phyloP scores from a whole-genome alignment of 768 basidiomycete genomes.

The Pisolithus orientalis region DNA sequence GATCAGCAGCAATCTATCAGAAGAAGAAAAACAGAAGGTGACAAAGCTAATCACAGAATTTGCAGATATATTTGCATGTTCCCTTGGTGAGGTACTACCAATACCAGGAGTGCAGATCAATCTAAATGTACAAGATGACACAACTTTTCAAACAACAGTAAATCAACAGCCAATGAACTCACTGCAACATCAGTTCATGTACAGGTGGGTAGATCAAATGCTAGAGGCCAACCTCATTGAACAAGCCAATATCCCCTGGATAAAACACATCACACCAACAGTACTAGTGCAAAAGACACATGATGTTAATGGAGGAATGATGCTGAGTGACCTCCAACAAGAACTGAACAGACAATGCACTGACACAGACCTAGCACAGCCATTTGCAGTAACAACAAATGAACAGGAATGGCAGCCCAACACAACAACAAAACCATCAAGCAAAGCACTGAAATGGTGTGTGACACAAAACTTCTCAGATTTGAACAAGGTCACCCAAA shows the following conservation, averaged over 20 bases:
- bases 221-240: not conserved
- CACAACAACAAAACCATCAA: not conserved
- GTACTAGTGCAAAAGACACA: constrained; percentile 34
- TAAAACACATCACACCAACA: constrained; percentile 10
- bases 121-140: not conserved
- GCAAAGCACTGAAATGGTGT: not conserved
- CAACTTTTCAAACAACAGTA: not conserved
- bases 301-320: constrained; percentile 18
- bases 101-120: constrained; percentile 8
- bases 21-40: constrained; percentile 18
- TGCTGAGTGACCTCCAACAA: constrained; percentile 29
- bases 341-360: constrained; percentile 18
- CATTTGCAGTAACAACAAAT: not conserved
- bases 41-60: constrained; percentile 18
- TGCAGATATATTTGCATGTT: constrained; percentile 36
- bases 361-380: not conserved
- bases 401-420: not conserved
- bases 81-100: constrained; percentile 31
- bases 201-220: not conserved
- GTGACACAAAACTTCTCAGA: not conserved
- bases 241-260: not conserved
- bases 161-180: not conserved
- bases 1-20: constrained; percentile 27
- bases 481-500: not conserved
- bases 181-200: not conserved